phyloP scores from a whole-genome alignment of 768 basidiomycete species.

The Panaeolus papilionaceus region DNA sequence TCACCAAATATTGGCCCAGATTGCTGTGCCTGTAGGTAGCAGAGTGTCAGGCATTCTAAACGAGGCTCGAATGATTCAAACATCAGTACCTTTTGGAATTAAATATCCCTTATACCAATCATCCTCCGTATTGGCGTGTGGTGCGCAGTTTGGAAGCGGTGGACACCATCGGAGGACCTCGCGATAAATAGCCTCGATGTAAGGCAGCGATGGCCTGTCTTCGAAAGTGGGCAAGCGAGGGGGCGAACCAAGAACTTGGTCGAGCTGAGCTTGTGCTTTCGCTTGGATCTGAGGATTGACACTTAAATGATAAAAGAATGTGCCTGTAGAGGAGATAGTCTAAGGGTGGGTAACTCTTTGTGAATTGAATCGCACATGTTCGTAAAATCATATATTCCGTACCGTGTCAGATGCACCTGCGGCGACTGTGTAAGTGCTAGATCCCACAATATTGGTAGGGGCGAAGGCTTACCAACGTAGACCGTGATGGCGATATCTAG shows the following conservation, averaged over 20 bases:
- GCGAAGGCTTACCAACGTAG: conserved; percentile 23
- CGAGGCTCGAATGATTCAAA: no score
- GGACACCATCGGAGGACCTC: conserved; percentile 28
- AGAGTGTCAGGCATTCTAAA: no score
- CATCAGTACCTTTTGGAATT: no score
- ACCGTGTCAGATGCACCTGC: conserved; percentile 3
- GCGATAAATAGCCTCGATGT: conserved; percentile 28
- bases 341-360: not conserved
- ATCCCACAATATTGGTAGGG: not conserved
- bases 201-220: conserved; percentile 35
- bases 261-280: conserved; percentile 42
- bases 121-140: conserved; percentile 31
- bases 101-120: conserved; percentile 26
- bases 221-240: conserved; percentile 34
- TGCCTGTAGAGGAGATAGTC: conserved; percentile 23
- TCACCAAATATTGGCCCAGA: no score
- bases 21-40: no score
- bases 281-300: conserved; percentile 37
- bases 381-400: not conserved
- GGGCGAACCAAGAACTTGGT: conserved; percentile 33
- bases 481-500: conserved; percentile 23
- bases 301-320: conserved; percentile 37
- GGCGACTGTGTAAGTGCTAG: not conserved
- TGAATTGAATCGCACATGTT: no score
- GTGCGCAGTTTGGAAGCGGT: conserved; percentile 24